phyloP scores from a whole-genome alignment of 768 basidiomycete species.

The Kwoniella heveanensis region DNA sequence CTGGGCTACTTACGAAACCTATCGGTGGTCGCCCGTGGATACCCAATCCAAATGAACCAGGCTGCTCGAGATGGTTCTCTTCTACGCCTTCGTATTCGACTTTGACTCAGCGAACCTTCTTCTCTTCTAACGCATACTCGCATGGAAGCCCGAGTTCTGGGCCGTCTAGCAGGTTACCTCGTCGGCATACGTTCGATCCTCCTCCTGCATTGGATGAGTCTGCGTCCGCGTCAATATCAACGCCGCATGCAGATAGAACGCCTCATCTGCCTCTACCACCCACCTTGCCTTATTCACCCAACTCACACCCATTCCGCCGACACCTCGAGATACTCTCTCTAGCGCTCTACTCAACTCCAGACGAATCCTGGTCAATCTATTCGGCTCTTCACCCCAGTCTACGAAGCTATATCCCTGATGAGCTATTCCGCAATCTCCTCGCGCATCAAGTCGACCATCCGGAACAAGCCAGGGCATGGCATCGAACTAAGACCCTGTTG shows the following conservation, averaged over 20 bases:
- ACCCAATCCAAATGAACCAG: slow-evolving; percentile 14
- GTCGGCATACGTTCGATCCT: no score
- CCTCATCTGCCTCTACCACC: slow-evolving; percentile 34
- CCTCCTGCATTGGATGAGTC: not conserved
- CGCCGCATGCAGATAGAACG: slow-evolving; percentile 1
- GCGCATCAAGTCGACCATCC: slow-evolving; percentile 30
- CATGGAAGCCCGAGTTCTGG: not conserved
- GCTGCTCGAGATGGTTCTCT: slow-evolving; percentile 21
- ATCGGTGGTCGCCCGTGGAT: not conserved
- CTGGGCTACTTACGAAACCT: not conserved
- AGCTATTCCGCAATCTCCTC: slow-evolving; percentile 31
- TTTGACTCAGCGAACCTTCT: slow-evolving; percentile 12
- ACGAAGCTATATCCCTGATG: slow-evolving; percentile 39
- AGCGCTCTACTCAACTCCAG: slow-evolving; percentile 20
- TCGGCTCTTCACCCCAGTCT: slow-evolving; percentile 34
- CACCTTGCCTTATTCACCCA: slow-evolving; percentile 28
- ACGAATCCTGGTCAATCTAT: slow-evolving; percentile 44
- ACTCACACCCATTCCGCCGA: slow-evolving; percentile 39
- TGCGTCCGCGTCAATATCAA: not conserved
- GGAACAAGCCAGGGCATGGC: slow-evolving; percentile 9
- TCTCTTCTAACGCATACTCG: slow-evolving; percentile 7
- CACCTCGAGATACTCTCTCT: slow-evolving; percentile 42
- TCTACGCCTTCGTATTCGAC: not conserved
- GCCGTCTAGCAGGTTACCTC: no score
- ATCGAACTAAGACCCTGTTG: slow-evolving; percentile 5